These are phyloP conservation scores for Bisporella sp. DNA, from an alignment of 2,329 filamentous ascomycete species.

Conservation along the genomic window DNA sequence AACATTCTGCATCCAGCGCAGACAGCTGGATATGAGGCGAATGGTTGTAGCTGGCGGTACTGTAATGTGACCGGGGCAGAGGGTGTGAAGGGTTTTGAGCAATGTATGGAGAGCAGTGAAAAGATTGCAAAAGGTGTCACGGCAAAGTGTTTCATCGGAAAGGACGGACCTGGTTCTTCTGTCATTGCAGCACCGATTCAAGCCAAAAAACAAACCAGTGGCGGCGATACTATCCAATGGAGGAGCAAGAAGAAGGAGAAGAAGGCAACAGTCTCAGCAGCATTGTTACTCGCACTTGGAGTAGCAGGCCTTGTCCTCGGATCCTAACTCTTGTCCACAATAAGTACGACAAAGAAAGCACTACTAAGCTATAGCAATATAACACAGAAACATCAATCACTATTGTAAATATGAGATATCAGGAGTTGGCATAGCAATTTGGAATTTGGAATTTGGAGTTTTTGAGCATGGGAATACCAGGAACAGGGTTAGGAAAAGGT, in stretches of 20 bases:
- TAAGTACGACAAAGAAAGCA: no score
- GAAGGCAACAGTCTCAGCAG: not conserved
- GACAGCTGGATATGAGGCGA: not conserved
- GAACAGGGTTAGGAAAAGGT: no score
- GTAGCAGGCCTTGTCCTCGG: not conserved
- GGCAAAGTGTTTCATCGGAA: not conserved
- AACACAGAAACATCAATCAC: no score
- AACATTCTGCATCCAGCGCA: not conserved
- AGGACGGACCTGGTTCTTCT: no score
- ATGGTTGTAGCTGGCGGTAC: not conserved
- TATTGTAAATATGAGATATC: no score
- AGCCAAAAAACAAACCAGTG: not conserved
- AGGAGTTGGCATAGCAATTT: no score
- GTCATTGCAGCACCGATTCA: no score
- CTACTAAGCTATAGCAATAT: no score
- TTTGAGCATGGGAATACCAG: no score
- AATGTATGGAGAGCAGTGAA: not conserved
- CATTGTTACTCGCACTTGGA: not conserved
- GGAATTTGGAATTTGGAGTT: no score
- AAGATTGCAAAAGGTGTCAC: not conserved
- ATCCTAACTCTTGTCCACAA: not conserved
- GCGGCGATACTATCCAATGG: not conserved
- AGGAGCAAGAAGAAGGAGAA: not conserved
- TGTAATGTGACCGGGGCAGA: not conserved
- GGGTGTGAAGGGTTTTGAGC: not conserved